phyloP scores from a whole-genome alignment of 108 stramenopile species.

The Schizochytrium sp. region DNA sequence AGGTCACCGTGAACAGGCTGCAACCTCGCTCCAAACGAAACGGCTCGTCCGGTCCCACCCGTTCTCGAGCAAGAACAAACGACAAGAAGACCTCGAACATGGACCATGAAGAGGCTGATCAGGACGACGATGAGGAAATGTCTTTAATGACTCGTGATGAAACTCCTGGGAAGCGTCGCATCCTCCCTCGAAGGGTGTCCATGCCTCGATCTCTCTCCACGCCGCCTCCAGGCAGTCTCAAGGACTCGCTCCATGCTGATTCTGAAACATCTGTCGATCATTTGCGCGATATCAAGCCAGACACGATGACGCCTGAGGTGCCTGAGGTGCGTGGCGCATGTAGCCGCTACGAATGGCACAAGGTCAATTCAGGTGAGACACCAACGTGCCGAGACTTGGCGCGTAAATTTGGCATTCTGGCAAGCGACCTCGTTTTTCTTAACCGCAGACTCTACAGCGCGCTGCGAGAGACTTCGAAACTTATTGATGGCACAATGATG shows the following conservation, averaged over 20 bases:
- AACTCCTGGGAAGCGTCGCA: background rate
- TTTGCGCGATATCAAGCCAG: background rate
- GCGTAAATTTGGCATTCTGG: background rate
- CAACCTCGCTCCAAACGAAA: background rate
- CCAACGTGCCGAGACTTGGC: background rate
- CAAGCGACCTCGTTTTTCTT: background rate
- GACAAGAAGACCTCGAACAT: too few species aligned
- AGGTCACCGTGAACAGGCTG: background rate
- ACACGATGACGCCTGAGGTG: background rate
- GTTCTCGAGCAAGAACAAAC: too few species aligned
- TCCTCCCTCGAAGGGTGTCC: background rate
- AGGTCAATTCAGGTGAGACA: background rate
- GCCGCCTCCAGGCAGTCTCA: background rate
- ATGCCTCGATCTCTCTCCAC: background rate
- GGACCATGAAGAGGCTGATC: too few species aligned
- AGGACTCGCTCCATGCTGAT: background rate
- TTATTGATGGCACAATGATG: conserved; percentile 4
- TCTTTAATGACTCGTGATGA: too few species aligned
- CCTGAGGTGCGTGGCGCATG: background rate
- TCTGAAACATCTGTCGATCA: background rate
- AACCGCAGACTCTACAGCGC: background rate
- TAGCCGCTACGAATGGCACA: background rate
- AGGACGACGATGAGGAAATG: too few species aligned
- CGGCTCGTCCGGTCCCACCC: background rate
- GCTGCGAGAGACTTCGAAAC: background rate